Evolutionary conservation across 768 basidiomycete genomes (phyloP).

Genomic region (Leccinum subtestaceum): DNA sequence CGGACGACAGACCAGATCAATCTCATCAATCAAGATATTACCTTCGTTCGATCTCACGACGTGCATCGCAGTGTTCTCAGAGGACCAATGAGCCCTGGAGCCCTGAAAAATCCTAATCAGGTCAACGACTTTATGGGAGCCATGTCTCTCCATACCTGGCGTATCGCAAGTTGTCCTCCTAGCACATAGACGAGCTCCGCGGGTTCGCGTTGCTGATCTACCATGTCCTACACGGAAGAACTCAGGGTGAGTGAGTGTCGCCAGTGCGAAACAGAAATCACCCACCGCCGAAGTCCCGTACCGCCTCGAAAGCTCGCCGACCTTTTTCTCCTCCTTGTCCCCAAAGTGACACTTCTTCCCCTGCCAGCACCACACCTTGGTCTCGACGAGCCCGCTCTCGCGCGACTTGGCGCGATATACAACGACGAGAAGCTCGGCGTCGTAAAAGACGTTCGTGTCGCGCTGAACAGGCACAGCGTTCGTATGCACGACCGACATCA

Average conservation of each 20-base stretch:
- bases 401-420: conserved; percentile 67
- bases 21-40: conserved; percentile 64
- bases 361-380: conserved; percentile 74
- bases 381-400: conserved; percentile 62
- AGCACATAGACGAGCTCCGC: conserved; percentile 57
- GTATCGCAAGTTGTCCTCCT: conserved; percentile 68
- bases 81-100: conserved; percentile 66
- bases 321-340: conserved; percentile 62
- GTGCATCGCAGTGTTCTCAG: conserved; percentile 84
- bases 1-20: conserved; percentile 53
- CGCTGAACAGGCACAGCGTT: conserved; percentile 45
- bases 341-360: conserved; percentile 54
- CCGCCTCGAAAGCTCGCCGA: conserved; percentile 67
- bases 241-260: neutral
- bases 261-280: neutral
- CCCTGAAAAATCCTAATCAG: conserved; percentile 44
- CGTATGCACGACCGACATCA: conserved; percentile 55
- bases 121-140: neutral
- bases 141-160: conserved; percentile 53
- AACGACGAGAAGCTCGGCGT: conserved; percentile 65
- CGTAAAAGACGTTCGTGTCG: conserved; percentile 62
- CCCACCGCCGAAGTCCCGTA: conserved; percentile 68
- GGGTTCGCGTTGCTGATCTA: conserved; percentile 66
- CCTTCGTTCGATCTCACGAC: conserved; percentile 52
- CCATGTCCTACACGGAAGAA: conserved; percentile 26